Conservation (phyloP, 1,139 yeast species). For the Sugiyamaella xylanicola region DNA sequence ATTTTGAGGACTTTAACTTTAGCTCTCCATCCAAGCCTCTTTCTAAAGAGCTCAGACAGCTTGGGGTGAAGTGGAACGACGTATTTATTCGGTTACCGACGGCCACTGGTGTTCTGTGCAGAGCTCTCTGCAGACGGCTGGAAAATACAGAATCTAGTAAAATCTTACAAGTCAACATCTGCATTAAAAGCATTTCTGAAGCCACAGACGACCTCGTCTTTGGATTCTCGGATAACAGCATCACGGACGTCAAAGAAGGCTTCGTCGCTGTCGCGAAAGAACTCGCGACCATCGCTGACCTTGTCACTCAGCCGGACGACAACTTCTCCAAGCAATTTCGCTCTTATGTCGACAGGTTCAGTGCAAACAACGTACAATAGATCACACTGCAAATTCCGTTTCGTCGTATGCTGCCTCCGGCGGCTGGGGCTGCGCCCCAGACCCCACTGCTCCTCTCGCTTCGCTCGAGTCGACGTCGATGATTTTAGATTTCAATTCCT, state of each 20-base stretch:
- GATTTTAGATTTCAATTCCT: too few species aligned
- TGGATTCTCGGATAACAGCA: conserved; percentile 9
- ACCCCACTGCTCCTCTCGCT: background rate
- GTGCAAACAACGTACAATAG: background rate
- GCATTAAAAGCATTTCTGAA: conserved; percentile 7
- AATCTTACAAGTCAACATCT: background rate
- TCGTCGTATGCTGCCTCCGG: background rate
- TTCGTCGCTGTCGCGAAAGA: conserved; percentile 3
- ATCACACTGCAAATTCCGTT: background rate
- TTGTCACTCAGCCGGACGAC: conserved; percentile 5
- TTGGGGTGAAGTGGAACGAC: conserved; percentile 9
- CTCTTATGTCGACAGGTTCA: conserved; percentile 10
- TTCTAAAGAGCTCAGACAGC: conserved; percentile 4
- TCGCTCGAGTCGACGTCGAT: background rate
- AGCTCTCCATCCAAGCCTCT: background rate
- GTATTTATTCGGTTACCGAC: conserved; percentile 5
- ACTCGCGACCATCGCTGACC: conserved; percentile 6
- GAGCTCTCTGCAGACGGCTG: conserved; percentile 9
- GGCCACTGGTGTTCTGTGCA: conserved; percentile 7
- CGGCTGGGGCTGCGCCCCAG: background rate
- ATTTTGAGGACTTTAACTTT: conserved; percentile 12
- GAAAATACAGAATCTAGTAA: conserved; percentile 8
- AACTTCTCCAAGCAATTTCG: conserved; percentile 15
- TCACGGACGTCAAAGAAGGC: conserved; percentile 13
- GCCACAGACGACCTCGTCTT: conserved; percentile 15